phyloP scores from a whole-genome alignment of 208 protist species.

The Herpetomonas tarakana region DNA sequence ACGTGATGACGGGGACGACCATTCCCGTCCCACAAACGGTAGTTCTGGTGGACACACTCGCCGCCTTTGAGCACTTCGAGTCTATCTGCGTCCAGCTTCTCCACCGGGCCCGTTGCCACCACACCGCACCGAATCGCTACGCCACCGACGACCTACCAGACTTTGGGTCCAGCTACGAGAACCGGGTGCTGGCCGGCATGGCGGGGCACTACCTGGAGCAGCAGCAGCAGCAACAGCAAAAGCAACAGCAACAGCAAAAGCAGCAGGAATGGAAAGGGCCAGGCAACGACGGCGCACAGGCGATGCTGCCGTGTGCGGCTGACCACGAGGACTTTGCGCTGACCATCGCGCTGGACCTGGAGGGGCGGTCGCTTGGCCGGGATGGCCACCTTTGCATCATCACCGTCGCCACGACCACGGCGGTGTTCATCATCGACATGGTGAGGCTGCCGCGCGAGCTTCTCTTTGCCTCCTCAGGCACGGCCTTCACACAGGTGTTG shows the following conservation, averaged over 20 bases:
- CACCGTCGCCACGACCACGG: constrained; percentile 44
- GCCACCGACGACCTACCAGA: not conserved
- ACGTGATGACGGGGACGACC: not conserved
- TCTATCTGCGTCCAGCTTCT: not conserved
- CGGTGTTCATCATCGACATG: constrained; percentile 58
- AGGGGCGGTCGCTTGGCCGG: constrained; percentile 41
- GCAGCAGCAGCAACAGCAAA: not conserved
- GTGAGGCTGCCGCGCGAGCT: constrained; percentile 32
- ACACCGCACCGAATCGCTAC: not conserved
- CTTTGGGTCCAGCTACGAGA: not conserved
- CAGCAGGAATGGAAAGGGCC: not conserved
- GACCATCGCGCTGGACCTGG: constrained; percentile 45
- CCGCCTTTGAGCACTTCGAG: not conserved
- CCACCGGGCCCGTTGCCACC: not conserved
- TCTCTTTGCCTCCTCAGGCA: constrained; percentile 9
- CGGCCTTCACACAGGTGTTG: constrained; percentile 25
- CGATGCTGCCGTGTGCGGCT: not conserved
- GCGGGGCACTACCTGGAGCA: not conserved
- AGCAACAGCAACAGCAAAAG: constrained; percentile 1
- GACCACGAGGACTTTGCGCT: constrained; percentile 13
- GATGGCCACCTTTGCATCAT: constrained; percentile 53
- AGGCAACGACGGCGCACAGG: not conserved
- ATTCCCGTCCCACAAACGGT: not conserved
- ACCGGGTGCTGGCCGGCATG: not conserved
- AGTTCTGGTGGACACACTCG: not conserved